These are phyloP conservation scores for Fusarium sp. DNA, from an alignment of 2,329 filamentous ascomycete genomes.

Conservation along the genomic window DNA sequence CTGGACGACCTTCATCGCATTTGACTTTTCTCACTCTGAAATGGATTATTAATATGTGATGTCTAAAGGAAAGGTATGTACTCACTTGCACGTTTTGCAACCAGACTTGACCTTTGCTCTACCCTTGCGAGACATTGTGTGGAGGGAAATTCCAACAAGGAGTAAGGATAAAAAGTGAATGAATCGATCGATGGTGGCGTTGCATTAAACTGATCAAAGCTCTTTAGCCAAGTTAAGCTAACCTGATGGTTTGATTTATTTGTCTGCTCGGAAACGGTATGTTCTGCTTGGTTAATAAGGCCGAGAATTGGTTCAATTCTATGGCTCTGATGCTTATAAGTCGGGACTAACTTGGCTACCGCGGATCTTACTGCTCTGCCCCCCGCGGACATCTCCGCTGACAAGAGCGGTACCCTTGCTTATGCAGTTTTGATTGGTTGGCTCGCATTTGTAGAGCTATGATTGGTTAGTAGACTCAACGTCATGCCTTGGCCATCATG, in stretches of 20 bases:
- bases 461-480: constrained; percentile 23
- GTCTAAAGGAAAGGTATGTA: background rate
- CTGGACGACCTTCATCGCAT: constrained; percentile 34
- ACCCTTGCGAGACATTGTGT: constrained; percentile 21
- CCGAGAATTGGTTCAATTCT: background rate
- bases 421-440: constrained; percentile 23
- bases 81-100: constrained; percentile 39
- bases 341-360: constrained; percentile 1
- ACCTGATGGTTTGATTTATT: constrained; percentile 9
- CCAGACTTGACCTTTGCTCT: constrained; percentile 37
- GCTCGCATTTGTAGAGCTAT: constrained; percentile 34
- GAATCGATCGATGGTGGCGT: background rate
- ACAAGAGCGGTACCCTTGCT: background rate
- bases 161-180: background rate
- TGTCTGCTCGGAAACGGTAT: constrained; percentile 37
- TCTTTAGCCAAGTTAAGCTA: background rate
- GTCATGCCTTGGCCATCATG: background rate
- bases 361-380: constrained; percentile 13
- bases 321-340: constrained; percentile 21
- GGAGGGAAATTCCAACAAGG: background rate
- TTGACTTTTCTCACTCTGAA: constrained; percentile 36
- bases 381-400: constrained; percentile 21
- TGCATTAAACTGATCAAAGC: background rate
- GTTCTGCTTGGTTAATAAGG: constrained; percentile 29
- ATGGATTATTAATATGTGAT: background rate